Evolutionary conservation across 108 stramenopile genomes (phyloP).

Genomic region (Nitzschia palea): DNA sequence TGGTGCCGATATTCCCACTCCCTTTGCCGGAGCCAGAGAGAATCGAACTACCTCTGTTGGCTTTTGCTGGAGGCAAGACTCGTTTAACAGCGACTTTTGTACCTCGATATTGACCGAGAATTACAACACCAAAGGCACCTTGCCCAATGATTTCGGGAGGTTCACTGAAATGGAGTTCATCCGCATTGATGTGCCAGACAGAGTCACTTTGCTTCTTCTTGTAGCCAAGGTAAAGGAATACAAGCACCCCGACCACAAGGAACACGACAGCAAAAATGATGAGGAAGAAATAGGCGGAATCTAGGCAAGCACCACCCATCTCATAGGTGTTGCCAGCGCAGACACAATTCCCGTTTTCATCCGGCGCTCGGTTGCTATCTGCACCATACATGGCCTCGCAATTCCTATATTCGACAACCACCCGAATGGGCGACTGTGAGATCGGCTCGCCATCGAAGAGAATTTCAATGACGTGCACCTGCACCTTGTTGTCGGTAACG

Average conservation of each 20-base stretch:
- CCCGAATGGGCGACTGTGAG: slow-evolving; percentile 27
- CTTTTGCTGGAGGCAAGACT: slow-evolving; percentile 22
- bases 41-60: background rate
- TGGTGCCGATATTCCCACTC: too few relatives aligned
- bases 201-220: slow-evolving; percentile 11
- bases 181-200: slow-evolving; percentile 18
- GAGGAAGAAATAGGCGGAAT: slow-evolving; percentile 1
- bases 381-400: background rate
- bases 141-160: slow-evolving; percentile 36
- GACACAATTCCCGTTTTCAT: slow-evolving; percentile 10
- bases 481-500: background rate
- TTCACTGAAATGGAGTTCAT: slow-evolving; percentile 28
- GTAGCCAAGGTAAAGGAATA: slow-evolving; percentile 12
- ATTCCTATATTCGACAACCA: slow-evolving; percentile 7
- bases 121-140: slow-evolving; percentile 39
- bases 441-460: slow-evolving; percentile 31
- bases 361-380: slow-evolving; percentile 11
- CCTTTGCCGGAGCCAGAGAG: background rate
- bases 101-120: slow-evolving; percentile 41
- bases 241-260: background rate
- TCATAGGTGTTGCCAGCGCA: slow-evolving; percentile 4
- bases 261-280: background rate
- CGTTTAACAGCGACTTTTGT: slow-evolving; percentile 46
- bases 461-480: slow-evolving; percentile 21
- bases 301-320: slow-evolving; percentile 6